Evolutionary conservation across 2,329 filamentous ascomycete species (phyloP), one percentile per base, ranked within the genome.

Genomic region (Rhinocladiella similis): DNA sequence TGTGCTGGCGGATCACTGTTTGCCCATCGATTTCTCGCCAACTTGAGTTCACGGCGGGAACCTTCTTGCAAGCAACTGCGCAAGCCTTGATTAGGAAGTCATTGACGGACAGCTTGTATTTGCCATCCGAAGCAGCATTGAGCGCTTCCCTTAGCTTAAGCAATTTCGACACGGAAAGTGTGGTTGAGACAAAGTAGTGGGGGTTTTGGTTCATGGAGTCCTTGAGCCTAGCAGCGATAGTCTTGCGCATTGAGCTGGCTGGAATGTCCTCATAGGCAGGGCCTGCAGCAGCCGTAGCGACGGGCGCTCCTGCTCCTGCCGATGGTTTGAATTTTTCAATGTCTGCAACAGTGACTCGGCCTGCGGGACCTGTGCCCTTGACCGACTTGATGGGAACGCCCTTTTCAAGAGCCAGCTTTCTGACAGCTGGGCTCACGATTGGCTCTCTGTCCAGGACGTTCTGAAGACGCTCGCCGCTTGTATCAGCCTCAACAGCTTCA

Each of bases 81-180:
- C 93, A 90, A 66, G 93, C 94, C 85, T 99, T 99, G 83, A 99
- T 91, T 63, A 99, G 83, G 83, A 99, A 96, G 78, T 99, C 94
- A 78, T 99, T 99, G 78, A 99, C 91, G n/a, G 92, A 97, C 57
- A 99, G 89, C 85, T 97, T 99, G 85, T 96, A 99, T 77, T 91
- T 87, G 78, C 93, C 94, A 62, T 96, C 88, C 47, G 90, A 81
- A 12, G 89, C 87, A 71, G 86, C 84, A 80, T 99, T 99, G 66
- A 99, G 85, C 57, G 93, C 91, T 77, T 90, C 85, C 70, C 94
- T 91, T 68, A 99, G 91, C 83, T 97, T 97, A 70, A 96, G 81
- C 47, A 99, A 89, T 84, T 97, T 97, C 75, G 82, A 61, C 63
- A 99, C 94, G 56, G 93, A 97, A 71, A 99, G 84, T 67, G 85